phyloP scores from a whole-genome alignment of 1,139 yeast species.

The Yamadazyma kanchanaburiensis region DNA sequence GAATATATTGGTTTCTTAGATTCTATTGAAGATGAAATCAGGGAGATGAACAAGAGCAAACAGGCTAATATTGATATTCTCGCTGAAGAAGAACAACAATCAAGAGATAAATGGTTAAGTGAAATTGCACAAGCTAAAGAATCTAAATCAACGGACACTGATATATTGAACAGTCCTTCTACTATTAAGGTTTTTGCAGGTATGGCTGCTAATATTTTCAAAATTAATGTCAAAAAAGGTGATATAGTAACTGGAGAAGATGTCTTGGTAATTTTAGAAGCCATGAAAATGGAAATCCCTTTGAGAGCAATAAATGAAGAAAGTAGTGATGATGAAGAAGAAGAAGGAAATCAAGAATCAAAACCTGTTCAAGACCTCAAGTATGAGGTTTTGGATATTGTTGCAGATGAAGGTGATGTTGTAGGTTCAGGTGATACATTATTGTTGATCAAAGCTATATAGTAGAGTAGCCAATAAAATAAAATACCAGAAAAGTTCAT shows the following conservation, averaged over 20 bases:
- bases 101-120: conserved; percentile 20
- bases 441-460: conserved; percentile 9
- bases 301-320: conserved; percentile 11
- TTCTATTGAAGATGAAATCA: conserved; percentile 19
- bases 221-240: conserved; percentile 20
- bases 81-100: conserved; percentile 18
- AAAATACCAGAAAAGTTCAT: too few species aligned
- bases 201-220: conserved; percentile 17
- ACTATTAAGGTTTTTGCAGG: conserved; percentile 15
- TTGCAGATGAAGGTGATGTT: conserved; percentile 30
- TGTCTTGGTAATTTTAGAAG: conserved; percentile 33
- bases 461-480: too few species aligned
- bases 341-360: conserved; percentile 3
- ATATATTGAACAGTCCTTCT: conserved; percentile 21
- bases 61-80: conserved; percentile 17
- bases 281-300: conserved; percentile 47
- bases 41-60: conserved; percentile 15
- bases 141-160: conserved; percentile 15
- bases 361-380: conserved; percentile 5
- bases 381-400: conserved; percentile 18
- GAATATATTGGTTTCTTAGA: conserved; percentile 22
- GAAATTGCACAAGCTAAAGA: conserved; percentile 22
- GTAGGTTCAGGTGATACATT: conserved; percentile 25
- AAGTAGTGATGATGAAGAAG: conserved; percentile 10
- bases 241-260: conserved; percentile 27